These are phyloP conservation scores for Cladosporium sp. DNA, from an alignment of 2,329 filamentous ascomycete species.

Conservation along the genomic window DNA sequence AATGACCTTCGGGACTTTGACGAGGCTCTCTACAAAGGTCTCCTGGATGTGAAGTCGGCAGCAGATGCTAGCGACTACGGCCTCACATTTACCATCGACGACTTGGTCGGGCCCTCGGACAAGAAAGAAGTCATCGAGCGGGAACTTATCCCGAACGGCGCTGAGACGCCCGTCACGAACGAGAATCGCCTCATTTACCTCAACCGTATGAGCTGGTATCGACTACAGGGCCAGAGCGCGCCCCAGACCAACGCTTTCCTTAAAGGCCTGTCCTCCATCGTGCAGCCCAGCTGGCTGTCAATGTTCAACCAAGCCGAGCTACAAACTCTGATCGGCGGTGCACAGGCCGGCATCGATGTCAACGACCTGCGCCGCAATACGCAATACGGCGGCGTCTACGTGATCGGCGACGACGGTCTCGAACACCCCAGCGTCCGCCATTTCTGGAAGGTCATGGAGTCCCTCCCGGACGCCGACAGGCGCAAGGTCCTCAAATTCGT, in stretches of 20 bases:
- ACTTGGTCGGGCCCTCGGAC: slow-evolving; percentile 53
- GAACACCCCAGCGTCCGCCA: slow-evolving; percentile 84
- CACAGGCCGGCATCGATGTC: slow-evolving; percentile 76
- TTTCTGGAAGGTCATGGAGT: slow-evolving; percentile 88
- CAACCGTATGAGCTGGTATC: slow-evolving; percentile 83
- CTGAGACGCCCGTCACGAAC: slow-evolving; percentile 78
- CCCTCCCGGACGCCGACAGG: slow-evolving; percentile 72
- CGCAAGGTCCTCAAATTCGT: slow-evolving; percentile 93
- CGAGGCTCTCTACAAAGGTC: slow-evolving; percentile 83
- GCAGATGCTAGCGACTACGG: slow-evolving; percentile 72
- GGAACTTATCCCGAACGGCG: slow-evolving; percentile 74
- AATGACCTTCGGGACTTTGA: slow-evolving; percentile 94
- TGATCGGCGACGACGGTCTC: slow-evolving; percentile 79
- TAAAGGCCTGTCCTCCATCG: slow-evolving; percentile 79
- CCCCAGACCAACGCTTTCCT: slow-evolving; percentile 87
- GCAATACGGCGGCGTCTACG: slow-evolving; percentile 81
- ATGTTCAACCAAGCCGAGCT: slow-evolving; percentile 99
- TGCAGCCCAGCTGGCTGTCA: slow-evolving; percentile 87
- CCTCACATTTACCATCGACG: slow-evolving; percentile 86
- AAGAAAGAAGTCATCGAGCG: slow-evolving; percentile 64
- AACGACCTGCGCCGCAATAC: slow-evolving; percentile 83
- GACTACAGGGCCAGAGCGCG: slow-evolving; percentile 75
- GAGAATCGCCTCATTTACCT: slow-evolving; percentile 94
- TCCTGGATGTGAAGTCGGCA: slow-evolving; percentile 81
- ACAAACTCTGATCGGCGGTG: slow-evolving; percentile 88